A percentile compares a stretch with the other conserved stretches of the same genome.
Conservation (phyloP, 805 yeast genomes). For the Zygoascus biomembranicola region DNA sequence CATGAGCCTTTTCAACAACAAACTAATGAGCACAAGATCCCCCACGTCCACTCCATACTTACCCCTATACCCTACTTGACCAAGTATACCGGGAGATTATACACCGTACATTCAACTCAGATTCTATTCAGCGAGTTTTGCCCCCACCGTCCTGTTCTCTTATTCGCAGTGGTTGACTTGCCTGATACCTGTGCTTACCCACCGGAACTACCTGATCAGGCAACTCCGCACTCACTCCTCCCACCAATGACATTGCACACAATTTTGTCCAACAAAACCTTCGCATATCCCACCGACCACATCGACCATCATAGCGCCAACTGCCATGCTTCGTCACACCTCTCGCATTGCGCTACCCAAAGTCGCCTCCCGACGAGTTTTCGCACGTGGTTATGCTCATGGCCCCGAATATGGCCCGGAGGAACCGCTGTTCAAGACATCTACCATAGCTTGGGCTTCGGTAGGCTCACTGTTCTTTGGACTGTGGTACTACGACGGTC, state of each 20-base stretch:
- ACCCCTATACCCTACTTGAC: too few species aligned
- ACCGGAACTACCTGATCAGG: background rate
- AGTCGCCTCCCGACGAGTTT: background rate
- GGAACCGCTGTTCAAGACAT: slow-evolving; percentile 5
- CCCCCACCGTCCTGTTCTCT: too few species aligned
- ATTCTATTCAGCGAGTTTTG: too few species aligned
- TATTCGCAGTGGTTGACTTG: too few species aligned
- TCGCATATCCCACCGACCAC: background rate
- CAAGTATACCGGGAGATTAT: too few species aligned
- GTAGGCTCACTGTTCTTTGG: slow-evolving; percentile 10
- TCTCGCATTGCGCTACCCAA: background rate
- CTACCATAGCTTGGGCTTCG: slow-evolving; percentile 5
- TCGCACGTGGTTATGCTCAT: background rate
- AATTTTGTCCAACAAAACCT: background rate
- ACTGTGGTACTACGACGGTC: slow-evolving; percentile 14
- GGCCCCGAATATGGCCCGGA: slow-evolving; percentile 15
- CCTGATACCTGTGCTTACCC: too few species aligned
- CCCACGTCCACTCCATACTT: too few species aligned
- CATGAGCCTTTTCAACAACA: too few species aligned
- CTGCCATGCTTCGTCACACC: background rate
- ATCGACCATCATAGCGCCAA: background rate
- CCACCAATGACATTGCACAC: background rate
- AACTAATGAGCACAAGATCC: too few species aligned
- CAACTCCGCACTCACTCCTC: background rate
- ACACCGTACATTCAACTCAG: too few species aligned